Evolutionary conservation across 768 basidiomycete genomes (phyloP).

Genomic region (Pleurotus salmoneostramineus): DNA sequence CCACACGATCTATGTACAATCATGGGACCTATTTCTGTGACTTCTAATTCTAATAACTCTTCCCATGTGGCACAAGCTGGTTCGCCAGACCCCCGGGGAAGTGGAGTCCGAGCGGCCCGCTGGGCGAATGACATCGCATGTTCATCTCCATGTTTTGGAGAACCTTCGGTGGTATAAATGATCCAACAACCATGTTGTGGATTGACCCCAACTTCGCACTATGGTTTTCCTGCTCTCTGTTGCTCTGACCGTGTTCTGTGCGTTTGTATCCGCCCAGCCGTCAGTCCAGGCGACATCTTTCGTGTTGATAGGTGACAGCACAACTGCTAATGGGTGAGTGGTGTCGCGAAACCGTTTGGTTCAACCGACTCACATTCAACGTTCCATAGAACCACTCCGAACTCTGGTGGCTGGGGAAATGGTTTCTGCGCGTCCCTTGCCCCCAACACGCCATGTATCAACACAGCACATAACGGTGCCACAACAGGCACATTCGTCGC

Average conservation of each 20-base stretch:
- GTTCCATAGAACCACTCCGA: slow-evolving; percentile 23
- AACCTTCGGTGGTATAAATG: not conserved
- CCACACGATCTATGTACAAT: too few species aligned
- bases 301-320: slow-evolving; percentile 36
- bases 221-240: not conserved
- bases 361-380: not conserved
- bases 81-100: too few species aligned
- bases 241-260: not conserved
- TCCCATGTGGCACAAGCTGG: too few species aligned
- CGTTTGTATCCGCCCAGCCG: not conserved
- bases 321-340: slow-evolving; percentile 32
- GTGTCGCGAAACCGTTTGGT: not conserved
- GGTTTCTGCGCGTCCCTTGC: slow-evolving; percentile 34
- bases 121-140: too few species aligned
- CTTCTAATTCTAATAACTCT: too few species aligned
- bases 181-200: not conserved
- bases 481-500: slow-evolving; percentile 38
- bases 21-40: too few species aligned
- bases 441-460: slow-evolving; percentile 31
- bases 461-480: slow-evolving; percentile 35
- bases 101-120: too few species aligned
- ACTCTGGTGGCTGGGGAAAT: slow-evolving; percentile 38
- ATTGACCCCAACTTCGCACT: not conserved
- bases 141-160: too few species aligned
- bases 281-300: slow-evolving; percentile 23